Percentiles rank a stretch among this genome's conserved stretches.
Evolutionary conservation across 2,329 filamentous ascomycete genomes (phyloP).

Genomic region (Fusarium succisae): DNA sequence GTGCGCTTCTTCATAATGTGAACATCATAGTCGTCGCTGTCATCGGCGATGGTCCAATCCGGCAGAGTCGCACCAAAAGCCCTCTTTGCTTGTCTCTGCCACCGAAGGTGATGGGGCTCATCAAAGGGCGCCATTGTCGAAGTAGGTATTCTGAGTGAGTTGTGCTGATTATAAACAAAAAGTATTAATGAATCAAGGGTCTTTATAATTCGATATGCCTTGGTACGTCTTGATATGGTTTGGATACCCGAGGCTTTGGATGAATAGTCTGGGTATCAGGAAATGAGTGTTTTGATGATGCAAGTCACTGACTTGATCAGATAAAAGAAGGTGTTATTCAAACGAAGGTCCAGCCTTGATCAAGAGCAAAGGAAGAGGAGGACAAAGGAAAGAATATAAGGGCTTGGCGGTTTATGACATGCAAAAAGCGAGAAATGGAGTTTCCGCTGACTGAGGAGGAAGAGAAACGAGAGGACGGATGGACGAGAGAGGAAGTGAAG

Average conservation of each 20-base stretch:
- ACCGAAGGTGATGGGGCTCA: slow-evolving; percentile 25
- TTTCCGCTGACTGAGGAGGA: slow-evolving; percentile 18
- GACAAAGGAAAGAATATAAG: slow-evolving; percentile 21
- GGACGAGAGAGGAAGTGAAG: slow-evolving; percentile 18
- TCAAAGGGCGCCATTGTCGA: slow-evolving; percentile 22
- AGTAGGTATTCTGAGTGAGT: slow-evolving; percentile 1
- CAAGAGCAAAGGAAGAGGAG: slow-evolving; percentile 30
- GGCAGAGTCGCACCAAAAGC: slow-evolving; percentile 29
- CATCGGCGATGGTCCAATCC: slow-evolving; percentile 44
- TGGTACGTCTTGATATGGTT: slow-evolving; percentile 2
- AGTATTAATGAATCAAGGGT: slow-evolving; percentile 4
- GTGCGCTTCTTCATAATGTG: slow-evolving; percentile 27
- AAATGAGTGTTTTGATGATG: slow-evolving; percentile 27
- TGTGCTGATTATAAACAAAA: not conserved
- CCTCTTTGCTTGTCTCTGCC: slow-evolving; percentile 31
- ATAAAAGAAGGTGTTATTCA: slow-evolving; percentile 26
- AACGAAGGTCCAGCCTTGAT: slow-evolving; percentile 42
- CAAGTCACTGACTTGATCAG: slow-evolving; percentile 38
- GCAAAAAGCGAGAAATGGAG: not conserved
- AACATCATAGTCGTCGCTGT: slow-evolving; percentile 35
- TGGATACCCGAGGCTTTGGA: slow-evolving; percentile 10
- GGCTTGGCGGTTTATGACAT: slow-evolving; percentile 32
- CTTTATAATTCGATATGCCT: not conserved
- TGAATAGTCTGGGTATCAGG: slow-evolving; percentile 7
- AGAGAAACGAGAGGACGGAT: slow-evolving; percentile 24